phyloP scores from a whole-genome alignment of 2,329 filamentous ascomycete species.

The Bipolaris cookei region DNA sequence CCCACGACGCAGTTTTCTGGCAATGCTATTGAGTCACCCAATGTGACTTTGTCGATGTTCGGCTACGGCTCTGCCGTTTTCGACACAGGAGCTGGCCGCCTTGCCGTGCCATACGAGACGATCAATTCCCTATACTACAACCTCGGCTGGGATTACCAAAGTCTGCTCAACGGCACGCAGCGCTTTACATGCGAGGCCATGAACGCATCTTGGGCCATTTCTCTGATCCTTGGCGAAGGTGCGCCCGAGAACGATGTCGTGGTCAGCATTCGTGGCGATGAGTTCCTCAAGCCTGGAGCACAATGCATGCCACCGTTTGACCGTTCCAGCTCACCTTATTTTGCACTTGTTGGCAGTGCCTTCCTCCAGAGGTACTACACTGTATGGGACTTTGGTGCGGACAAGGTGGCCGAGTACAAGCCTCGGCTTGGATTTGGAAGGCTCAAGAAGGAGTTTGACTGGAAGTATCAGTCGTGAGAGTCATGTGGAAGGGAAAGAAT shows the following conservation, averaged over 20 bases:
- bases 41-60: slow-evolving; percentile 14
- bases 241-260: slow-evolving; percentile 15
- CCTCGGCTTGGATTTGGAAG: slow-evolving; percentile 26
- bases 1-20: not conserved
- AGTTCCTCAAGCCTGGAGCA: slow-evolving; percentile 10
- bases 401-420: slow-evolving; percentile 20
- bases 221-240: slow-evolving; percentile 22
- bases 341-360: slow-evolving; percentile 19
- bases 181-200: slow-evolving; percentile 22
- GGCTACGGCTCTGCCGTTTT: slow-evolving; percentile 17
- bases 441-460: slow-evolving; percentile 31
- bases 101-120: slow-evolving; percentile 18
- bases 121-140: slow-evolving; percentile 25
- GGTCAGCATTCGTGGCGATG: slow-evolving; percentile 19
- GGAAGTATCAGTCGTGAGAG: not conserved
- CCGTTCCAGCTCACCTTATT: slow-evolving; percentile 1
- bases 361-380: slow-evolving; percentile 22
- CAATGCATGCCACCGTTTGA: slow-evolving; percentile 29
- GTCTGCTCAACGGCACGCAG: slow-evolving; percentile 19
- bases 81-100: slow-evolving; percentile 27
- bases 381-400: slow-evolving; percentile 24
- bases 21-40: slow-evolving; percentile 1
- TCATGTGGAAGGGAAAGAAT: not conserved
- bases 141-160: slow-evolving; percentile 27
- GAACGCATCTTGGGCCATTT: slow-evolving; percentile 28